Percentiles rank a stretch among this genome's conserved stretches.
phyloP scores from a whole-genome alignment of 2,329 filamentous ascomycete genomes.

The Aspergillus aculeatus region DNA sequence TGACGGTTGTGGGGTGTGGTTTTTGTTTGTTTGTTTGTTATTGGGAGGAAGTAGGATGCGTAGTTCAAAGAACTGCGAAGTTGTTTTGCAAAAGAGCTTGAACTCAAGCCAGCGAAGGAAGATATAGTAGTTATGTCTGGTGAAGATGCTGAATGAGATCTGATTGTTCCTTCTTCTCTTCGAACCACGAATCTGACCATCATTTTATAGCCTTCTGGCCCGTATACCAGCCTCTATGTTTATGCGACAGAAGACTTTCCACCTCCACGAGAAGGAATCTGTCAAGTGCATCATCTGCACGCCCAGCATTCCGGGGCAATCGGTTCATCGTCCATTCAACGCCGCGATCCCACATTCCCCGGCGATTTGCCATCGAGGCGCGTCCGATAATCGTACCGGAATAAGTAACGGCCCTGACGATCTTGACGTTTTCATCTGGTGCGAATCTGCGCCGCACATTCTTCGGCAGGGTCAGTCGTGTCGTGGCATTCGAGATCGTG shows the following conservation, averaged over 20 bases:
- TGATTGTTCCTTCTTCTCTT: background rate
- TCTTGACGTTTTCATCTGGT: background rate
- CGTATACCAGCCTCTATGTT: background rate
- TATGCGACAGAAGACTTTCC: background rate
- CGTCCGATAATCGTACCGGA: background rate
- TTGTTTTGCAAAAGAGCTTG: background rate
- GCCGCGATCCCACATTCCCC: background rate
- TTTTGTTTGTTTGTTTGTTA: no score
- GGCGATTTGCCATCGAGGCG: background rate
- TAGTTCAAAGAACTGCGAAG: background rate
- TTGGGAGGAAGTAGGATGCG: no score
- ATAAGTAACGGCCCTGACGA: background rate
- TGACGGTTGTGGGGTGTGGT: background rate
- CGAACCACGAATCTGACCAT: background rate
- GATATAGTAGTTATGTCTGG: background rate
- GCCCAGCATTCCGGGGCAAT: background rate
- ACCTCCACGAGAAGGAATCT: background rate
- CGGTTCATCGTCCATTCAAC: background rate
- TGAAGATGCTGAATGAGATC: background rate
- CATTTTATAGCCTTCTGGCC: background rate
- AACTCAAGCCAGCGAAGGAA: background rate
- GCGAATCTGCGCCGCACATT: background rate
- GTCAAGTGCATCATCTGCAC: background rate
- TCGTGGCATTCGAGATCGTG: background rate
- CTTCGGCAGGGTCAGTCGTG: background rate